Evolutionary conservation across 768 basidiomycete genomes (phyloP), one percentile per base, ranked within the genome.

Genomic region (Russula virescens): DNA sequence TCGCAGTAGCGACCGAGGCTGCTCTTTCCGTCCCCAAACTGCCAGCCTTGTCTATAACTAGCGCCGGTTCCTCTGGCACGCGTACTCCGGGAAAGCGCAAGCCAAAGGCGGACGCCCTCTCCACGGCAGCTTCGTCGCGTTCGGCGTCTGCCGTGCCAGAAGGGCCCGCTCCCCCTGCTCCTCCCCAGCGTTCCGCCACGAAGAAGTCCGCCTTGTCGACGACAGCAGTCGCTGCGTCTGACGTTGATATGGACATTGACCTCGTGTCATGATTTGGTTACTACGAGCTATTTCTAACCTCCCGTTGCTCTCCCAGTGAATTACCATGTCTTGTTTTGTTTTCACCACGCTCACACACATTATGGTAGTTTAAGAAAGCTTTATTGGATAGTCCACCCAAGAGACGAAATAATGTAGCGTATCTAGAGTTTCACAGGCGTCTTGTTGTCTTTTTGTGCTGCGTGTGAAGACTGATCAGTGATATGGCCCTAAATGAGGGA

Each of bases 1-100:
- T 80, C 61, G 81, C 84, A 7, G 40, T 47, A 1, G 65, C 63
- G 5, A 25, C 64, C 3, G 58, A 59, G 23, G 57, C 65, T 1
- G 58, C 60, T 11, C 57, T 68, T 23, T 57, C 61, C 19, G 40
- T 63, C 11, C 67, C 67, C 2, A 68, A 66, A 26, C 47, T 68
- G 38, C 66, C 66, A 1, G 57, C 66, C 11, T 31, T 66, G 61
- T 57, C 67, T 13, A 55, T 60, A n/a, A n/a, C n/a, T 38, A 58
- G 56, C 23, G 56, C 64, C 9, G 21, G 60, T 10, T 11, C 23
- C 6, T 18, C 55, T 3, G 58, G 64, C 21, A 1, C 43, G 35
- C 64, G 59, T 21, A 56, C 63, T 4, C 34, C 52, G 43, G 62
- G 56, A 21, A 67, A 65, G 55, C 64, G 63, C 48, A 64, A 60